phyloP scores from a whole-genome alignment of 2,329 filamentous ascomycete genomes.

The Pestalotiopsis sp. region DNA sequence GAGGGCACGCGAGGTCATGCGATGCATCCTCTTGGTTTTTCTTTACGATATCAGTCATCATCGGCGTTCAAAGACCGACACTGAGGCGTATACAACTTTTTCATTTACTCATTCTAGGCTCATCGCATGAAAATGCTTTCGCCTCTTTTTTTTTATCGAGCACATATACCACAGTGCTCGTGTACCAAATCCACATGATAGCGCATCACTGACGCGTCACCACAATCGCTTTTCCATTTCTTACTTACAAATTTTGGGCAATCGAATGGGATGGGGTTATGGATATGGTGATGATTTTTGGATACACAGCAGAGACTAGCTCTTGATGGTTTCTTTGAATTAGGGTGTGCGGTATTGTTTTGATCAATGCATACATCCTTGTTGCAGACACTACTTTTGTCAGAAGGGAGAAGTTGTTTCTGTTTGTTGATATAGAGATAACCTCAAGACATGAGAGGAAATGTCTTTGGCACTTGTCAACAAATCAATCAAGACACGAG shows the following conservation, averaged over 20 bases:
- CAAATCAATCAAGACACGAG: not conserved
- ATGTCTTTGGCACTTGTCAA: not conserved
- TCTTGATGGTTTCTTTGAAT: not conserved
- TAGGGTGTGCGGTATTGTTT: not conserved
- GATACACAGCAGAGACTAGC: not conserved
- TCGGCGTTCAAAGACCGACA: not conserved
- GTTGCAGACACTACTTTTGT: not conserved
- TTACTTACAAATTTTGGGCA: not conserved
- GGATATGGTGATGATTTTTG: not conserved
- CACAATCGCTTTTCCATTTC: slow-evolving; percentile 2
- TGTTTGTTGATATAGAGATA: not conserved
- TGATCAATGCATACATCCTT: not conserved
- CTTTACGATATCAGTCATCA: not conserved
- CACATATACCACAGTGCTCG: not conserved
- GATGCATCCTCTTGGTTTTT: not conserved
- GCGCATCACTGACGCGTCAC: not conserved
- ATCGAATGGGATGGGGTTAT: not conserved
- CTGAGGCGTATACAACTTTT: not conserved
- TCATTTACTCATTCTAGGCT: not conserved
- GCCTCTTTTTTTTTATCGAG: not conserved
- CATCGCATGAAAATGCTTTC: not conserved
- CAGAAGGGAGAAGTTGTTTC: not conserved
- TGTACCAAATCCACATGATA: not conserved
- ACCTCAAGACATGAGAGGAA: not conserved
- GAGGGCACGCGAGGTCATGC: not conserved